Conservation (phyloP, 352 stramenopile genomes). For the Pythium pectinolyticum region DNA sequence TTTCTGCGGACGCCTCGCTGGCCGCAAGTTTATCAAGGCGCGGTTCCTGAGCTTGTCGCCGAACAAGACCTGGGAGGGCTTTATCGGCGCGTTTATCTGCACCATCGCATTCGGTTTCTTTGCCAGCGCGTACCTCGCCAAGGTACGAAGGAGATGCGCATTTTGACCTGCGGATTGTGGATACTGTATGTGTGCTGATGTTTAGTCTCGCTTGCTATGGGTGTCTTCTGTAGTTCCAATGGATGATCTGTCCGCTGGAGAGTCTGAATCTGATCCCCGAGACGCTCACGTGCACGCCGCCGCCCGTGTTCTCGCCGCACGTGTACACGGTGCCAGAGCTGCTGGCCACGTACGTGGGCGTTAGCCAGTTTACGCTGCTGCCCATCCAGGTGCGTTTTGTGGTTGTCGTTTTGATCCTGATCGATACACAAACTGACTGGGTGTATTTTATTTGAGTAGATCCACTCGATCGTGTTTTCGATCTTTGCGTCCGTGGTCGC, state of each 20-base stretch:
- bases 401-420: not conserved
- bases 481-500: constrained; percentile 98
- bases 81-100: constrained; percentile 95
- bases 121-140: constrained; percentile 86
- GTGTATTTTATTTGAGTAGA: constrained; percentile 45
- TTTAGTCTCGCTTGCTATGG: no score
- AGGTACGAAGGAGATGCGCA: no score
- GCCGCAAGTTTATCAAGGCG: constrained; percentile 92
- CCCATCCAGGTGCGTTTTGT: constrained; percentile 69
- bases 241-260: constrained; percentile 93
- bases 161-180: no score
- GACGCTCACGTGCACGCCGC: constrained; percentile 61
- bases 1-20: constrained; percentile 87
- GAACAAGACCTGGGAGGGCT: constrained; percentile 99
- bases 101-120: constrained; percentile 95
- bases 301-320: constrained; percentile 59
- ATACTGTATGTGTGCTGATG: not conserved
- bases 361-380: constrained; percentile 77
- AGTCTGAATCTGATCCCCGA: constrained; percentile 77
- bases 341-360: constrained; percentile 78
- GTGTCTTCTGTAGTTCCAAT: constrained; percentile 61
- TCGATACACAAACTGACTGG: constrained; percentile 29
- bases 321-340: constrained; percentile 67
- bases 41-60: constrained; percentile 91
- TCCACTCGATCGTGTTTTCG: constrained; percentile 96